phyloP scores from a whole-genome alignment of 345 rosid genomes.

The Corchorus capsularis region DNA sequence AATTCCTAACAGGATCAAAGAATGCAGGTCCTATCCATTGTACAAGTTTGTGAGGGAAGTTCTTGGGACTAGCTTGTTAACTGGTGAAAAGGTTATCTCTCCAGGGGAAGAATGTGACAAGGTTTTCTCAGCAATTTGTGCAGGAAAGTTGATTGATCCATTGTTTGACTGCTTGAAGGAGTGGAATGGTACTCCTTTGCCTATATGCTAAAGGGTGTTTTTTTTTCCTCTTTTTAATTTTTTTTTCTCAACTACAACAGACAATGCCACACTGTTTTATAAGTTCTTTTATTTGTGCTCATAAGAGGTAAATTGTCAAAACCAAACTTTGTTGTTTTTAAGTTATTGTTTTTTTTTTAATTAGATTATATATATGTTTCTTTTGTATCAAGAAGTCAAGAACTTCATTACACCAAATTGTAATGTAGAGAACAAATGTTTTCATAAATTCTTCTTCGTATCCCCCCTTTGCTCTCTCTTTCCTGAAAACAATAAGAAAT shows the following conservation, averaged over 20 bases:
- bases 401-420: slow-evolving; percentile 1
- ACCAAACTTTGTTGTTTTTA: not conserved
- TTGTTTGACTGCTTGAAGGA: slow-evolving; percentile 65
- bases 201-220: slow-evolving; percentile 35
- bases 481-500: not conserved
- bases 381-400: not conserved
- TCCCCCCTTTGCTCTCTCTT: not conserved
- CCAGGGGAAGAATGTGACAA: slow-evolving; percentile 78
- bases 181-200: slow-evolving; percentile 83
- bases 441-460: not conserved
- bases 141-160: slow-evolving; percentile 66
- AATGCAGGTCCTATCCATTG: slow-evolving; percentile 76
- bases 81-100: slow-evolving; percentile 62
- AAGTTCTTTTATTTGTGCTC: not conserved
- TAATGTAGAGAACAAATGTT: not conserved
- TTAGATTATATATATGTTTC: not conserved
- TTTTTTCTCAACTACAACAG: not conserved
- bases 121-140: slow-evolving; percentile 64
- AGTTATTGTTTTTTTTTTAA: not conserved
- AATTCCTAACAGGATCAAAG: slow-evolving; percentile 59
- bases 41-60: slow-evolving; percentile 67
- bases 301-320: not conserved
- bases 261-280: not conserved
- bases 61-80: slow-evolving; percentile 51
- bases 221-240: too few relatives aligned